Base-by-base conservation (phyloP, 495 filamentous ascomycete species). In the Friedmanniomyces simplex region DNA sequence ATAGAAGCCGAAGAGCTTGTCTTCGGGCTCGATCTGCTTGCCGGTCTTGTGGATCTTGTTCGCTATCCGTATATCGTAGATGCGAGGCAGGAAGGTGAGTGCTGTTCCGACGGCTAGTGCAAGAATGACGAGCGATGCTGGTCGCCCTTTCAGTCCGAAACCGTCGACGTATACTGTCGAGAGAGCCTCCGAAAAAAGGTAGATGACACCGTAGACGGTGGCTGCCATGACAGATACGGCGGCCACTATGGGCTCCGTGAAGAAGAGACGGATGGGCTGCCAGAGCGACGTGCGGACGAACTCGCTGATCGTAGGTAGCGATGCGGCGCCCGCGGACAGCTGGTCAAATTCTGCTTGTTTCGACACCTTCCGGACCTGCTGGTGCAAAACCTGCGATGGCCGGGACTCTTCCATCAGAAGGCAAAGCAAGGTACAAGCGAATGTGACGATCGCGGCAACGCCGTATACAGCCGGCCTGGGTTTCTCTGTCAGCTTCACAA, bases 151-250 rank as follows among this genome's bases (percentile, higher is more conserved):
- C 52, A 79, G 73, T 7, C 72, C 74, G 62, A 76, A 73, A 0
- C 50, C 57, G 20, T 66, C 63, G 25, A 68, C 58, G 54, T 75
- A 80, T 28, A 81, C 71, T 0, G 69, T 66, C 0, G 69, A 71
- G 0, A 79, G 59, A 7, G 75, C 73, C 63, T 79, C 75, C 1
- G 77, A 75, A 59, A 79, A 80, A 12, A 80, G 74, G 52, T 79
- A 82, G 34, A 80, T 73, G n/a, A 80, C 65, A 1, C 72, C 76
- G 58, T 73, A 75, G 24, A 72, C 72, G 12, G 11, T n/a, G 25
- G 42, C 41, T 16, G 18, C 18, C 54, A 77, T 74, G 34, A 73
- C 64, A 2, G 76, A 66, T 14, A 76, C 71, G 5, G 71, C 62
- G 49, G 76, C 71, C 20, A 80, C 73, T 30, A 80, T 76, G 14